Conservation (phyloP, 2,329 filamentous ascomycete genomes). For the Ophiostoma pallidulum region DNA sequence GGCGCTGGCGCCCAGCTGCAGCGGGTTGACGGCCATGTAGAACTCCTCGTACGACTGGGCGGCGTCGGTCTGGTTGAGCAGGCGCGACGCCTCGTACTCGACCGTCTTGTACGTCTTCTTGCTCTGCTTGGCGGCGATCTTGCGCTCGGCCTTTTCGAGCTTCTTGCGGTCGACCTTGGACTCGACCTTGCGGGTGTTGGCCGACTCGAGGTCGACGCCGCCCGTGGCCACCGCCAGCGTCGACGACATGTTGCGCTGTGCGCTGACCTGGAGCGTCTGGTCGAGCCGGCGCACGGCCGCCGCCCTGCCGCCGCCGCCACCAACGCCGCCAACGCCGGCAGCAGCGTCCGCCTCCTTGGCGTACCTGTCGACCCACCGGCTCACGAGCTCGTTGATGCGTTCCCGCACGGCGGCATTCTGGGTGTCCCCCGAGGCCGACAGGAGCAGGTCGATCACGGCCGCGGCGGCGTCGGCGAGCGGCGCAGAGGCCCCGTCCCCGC, state of each 20-base stretch:
- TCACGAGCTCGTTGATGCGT: constrained; percentile 72
- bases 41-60: constrained; percentile 97
- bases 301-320: constrained; percentile 58
- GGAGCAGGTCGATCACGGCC: constrained; percentile 74
- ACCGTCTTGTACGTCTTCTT: constrained; percentile 98
- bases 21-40: constrained; percentile 98
- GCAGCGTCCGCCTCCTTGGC: constrained; percentile 41
- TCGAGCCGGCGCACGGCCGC: constrained; percentile 70
- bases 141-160: constrained; percentile 94
- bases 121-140: constrained; percentile 96
- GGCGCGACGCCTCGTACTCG: constrained; percentile 87
- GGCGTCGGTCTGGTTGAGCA: constrained; percentile 74
- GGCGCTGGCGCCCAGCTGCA: constrained; percentile 66
- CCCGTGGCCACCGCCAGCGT: constrained; percentile 80
- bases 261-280: constrained; percentile 88
- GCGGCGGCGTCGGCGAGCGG: constrained; percentile 77
- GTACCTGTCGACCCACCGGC: constrained; percentile 81
- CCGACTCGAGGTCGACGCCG: constrained; percentile 85
- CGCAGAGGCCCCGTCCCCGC: constrained; percentile 37
- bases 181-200: constrained; percentile 87
- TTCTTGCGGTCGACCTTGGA: constrained; percentile 98
- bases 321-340: constrained; percentile 27
- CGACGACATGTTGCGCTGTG: constrained; percentile 91
- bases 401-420: constrained; percentile 61
- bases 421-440: constrained; percentile 79